phyloP scores from a whole-genome alignment of 345 rosid species.

The Camelina hispida region DNA sequence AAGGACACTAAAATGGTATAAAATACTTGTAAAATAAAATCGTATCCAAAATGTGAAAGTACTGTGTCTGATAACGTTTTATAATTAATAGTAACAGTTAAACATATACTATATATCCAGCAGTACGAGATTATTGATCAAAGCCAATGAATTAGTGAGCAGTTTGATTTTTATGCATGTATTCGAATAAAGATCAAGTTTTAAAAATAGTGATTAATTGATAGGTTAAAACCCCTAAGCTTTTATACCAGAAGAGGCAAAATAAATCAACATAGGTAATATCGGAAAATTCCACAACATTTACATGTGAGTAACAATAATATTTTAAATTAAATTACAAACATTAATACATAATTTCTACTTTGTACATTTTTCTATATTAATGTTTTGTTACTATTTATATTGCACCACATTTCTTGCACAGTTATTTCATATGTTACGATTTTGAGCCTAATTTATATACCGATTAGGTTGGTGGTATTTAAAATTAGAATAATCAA shows the following conservation, averaged over 20 bases:
- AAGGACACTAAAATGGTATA: too few relatives aligned
- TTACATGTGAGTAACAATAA: background rate
- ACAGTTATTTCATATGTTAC: too few relatives aligned
- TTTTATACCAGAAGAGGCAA: background rate
- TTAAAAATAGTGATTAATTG: background rate
- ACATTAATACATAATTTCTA: background rate
- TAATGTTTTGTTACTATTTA: too few relatives aligned
- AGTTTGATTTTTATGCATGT: background rate
- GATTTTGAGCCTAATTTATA: background rate
- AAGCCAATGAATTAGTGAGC: background rate
- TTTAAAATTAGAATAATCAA: background rate
- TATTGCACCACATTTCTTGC: too few relatives aligned
- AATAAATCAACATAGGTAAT: background rate
- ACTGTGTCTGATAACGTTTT: too few relatives aligned
- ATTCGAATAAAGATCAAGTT: background rate
- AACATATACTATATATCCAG: too few relatives aligned
- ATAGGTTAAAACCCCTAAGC: background rate
- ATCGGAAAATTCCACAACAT: background rate
- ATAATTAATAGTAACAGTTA: too few relatives aligned
- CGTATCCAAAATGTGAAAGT: too few relatives aligned
- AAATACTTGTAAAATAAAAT: too few relatives aligned
- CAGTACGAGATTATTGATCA: too few relatives aligned
- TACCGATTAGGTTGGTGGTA: background rate
- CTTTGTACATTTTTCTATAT: background rate
- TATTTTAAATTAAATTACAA: background rate